Evolutionary conservation across 371 early-diverging fungal species (phyloP).

Genomic region (Hamiltosporidium magnivora): DNA sequence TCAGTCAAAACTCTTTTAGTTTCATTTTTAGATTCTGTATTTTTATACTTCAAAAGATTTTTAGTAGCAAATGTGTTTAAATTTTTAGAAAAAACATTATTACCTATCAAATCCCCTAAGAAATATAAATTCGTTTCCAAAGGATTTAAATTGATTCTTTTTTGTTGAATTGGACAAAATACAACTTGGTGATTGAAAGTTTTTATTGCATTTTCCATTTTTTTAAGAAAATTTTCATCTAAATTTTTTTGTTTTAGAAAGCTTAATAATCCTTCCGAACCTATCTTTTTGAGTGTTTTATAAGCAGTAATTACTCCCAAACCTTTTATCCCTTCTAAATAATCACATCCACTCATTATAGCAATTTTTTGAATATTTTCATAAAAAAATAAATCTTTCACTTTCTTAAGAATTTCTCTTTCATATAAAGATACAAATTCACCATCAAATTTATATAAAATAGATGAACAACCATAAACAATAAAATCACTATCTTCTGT

Average conservation of each 20-base stretch:
- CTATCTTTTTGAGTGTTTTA: slow-evolving; percentile 57
- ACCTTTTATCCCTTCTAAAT: slow-evolving; percentile 66
- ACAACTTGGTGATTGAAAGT: slow-evolving; percentile 54
- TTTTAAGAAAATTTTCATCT: slow-evolving; percentile 25
- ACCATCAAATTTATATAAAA: slow-evolving; percentile 51
- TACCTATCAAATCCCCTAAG: too few relatives aligned
- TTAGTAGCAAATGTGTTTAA: too few relatives aligned
- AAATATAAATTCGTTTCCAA: too few relatives aligned
- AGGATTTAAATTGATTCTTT: not conserved
- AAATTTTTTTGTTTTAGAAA: slow-evolving; percentile 16
- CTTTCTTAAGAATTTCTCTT: slow-evolving; percentile 25
- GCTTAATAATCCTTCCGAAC: slow-evolving; percentile 26
- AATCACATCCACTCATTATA: slow-evolving; percentile 88
- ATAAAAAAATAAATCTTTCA: slow-evolving; percentile 20
- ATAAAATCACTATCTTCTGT: slow-evolving; percentile 92
- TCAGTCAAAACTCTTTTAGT: too few relatives aligned
- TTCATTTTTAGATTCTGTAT: too few relatives aligned
- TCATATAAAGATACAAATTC: slow-evolving; percentile 32
- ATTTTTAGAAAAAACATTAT: too few relatives aligned
- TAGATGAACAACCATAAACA: slow-evolving; percentile 68
- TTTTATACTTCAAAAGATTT: too few relatives aligned
- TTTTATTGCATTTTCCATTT: slow-evolving; percentile 33
- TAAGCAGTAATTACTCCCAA: slow-evolving; percentile 73
- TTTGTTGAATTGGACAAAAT: slow-evolving; percentile 36
- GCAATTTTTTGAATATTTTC: slow-evolving; percentile 69